phyloP scores from a whole-genome alignment of 495 filamentous ascomycete species.

The Echria macrotheca region DNA sequence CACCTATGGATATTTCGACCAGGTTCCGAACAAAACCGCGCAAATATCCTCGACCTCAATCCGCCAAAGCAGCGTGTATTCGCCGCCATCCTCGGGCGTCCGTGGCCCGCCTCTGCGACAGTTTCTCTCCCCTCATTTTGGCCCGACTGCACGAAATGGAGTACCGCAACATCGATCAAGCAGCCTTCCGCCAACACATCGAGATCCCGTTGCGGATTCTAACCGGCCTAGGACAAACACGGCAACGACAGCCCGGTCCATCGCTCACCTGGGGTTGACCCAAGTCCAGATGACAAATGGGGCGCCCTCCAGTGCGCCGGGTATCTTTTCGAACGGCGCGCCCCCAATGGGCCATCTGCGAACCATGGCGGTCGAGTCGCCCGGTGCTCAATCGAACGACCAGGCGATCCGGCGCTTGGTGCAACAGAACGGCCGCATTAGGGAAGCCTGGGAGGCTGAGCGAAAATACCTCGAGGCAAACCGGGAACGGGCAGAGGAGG shows the following conservation, averaged over 20 bases:
- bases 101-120: constrained; percentile 15
- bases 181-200: constrained; percentile 18
- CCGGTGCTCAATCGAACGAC: constrained; percentile 19
- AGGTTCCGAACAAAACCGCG: constrained; percentile 6
- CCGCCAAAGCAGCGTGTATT: constrained; percentile 15
- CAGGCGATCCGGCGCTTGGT: constrained; percentile 35
- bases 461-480: constrained; percentile 41
- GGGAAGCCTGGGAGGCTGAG: constrained; percentile 43
- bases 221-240: constrained; percentile 3
- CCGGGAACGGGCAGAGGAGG: constrained; percentile 39
- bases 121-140: constrained; percentile 24
- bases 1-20: constrained; percentile 31
- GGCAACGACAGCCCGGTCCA: background rate
- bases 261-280: background rate
- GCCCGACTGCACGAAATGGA: constrained; percentile 11
- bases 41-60: constrained; percentile 3
- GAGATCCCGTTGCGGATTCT: background rate
- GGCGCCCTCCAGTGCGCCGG: background rate
- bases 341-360: constrained; percentile 19
- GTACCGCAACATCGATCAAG: constrained; percentile 22
- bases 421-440: constrained; percentile 34
- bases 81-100: constrained; percentile 21
- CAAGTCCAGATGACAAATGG: background rate
- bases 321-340: constrained; percentile 2
- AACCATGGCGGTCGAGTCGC: constrained; percentile 17